Base-by-base conservation (phyloP, 768 basidiomycete genomes). In the Pleurotus tuoliensis region DNA sequence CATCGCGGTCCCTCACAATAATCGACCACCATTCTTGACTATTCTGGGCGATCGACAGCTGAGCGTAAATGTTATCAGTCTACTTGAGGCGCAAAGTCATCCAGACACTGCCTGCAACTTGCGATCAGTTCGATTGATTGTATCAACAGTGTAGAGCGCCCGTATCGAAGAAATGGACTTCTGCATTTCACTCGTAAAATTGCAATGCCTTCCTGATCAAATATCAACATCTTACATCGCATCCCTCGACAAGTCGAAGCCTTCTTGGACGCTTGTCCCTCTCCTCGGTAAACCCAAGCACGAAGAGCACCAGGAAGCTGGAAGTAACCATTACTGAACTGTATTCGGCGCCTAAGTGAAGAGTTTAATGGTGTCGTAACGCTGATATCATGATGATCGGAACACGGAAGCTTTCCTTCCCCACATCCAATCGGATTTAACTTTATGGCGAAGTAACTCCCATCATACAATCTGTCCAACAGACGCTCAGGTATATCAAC, bases 381-480 rank as follows among this genome's bases (percentile, higher is more conserved):
- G 49, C 30, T 51, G 49, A 51, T 27, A 39, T 53, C 51, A 53
- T 53, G 15, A 51, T 51, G 51, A 53, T 53, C 51, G 51, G 30
- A 24, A 39, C 39, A 41, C 39, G 51, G 51, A 53, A 53, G 51
- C 51, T 53, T 53, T 53, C 51, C 40, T 52, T 52, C 48, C 48
- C 48, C 48, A 50, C 48, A 53, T 37, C 51, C 51, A 53, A 53
- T 53, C 51, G 51, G 51, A 53, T 53, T 53, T 53, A 53, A 24
- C 51, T 25, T 53, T 44, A 44, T 44, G 30, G 30, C 34, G 34
- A 50, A n/a, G 30, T 16, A 27, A 34, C 24, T 24, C n/a, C 15
- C 27, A 34, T 41, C 51, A 53, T 53, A 38, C 37, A 15, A 53
- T 41, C 51, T 41, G 48, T 50, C 48, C 25, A 50, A 39, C 20